Conservation (phyloP, 306 rosid species). For the Rosa persica region DNA sequence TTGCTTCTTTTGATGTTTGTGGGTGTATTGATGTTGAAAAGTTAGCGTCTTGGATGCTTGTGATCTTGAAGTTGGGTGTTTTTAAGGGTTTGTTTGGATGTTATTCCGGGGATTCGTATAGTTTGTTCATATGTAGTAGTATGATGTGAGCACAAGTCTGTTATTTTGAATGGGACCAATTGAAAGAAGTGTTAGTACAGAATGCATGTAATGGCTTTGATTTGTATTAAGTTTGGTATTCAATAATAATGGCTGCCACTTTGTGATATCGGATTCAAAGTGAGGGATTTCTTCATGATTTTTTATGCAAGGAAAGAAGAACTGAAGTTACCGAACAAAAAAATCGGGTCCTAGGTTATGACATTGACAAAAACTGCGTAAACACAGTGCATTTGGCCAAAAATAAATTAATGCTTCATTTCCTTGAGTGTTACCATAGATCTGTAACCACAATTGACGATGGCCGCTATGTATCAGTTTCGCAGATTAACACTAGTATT, state of each 20-base stretch:
- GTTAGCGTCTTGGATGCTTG: conserved; percentile 6
- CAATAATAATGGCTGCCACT: not conserved
- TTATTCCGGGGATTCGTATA: not conserved
- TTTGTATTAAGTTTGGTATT: not conserved
- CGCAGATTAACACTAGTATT: not conserved
- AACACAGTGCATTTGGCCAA: not conserved
- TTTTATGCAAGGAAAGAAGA: not conserved
- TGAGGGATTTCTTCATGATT: conserved; percentile 3
- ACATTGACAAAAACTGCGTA: not conserved
- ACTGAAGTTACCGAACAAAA: not conserved
- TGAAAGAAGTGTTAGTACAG: not conserved
- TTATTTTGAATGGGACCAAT: not conserved
- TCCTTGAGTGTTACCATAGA: not conserved
- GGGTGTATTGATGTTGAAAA: not conserved
- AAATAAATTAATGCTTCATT: not conserved
- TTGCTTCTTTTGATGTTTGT: not conserved
- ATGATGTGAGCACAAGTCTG: not conserved
- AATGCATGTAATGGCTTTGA: not conserved
- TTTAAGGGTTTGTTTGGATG: not conserved
- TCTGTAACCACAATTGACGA: not conserved
- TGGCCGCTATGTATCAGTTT: not conserved
- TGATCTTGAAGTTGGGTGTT: not conserved
- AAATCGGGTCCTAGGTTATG: not conserved
- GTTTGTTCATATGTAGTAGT: conserved; percentile 6
- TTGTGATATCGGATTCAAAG: not conserved